phyloP scores from a whole-genome alignment of 148 eudicot genomes.

The Spergularia marina region DNA sequence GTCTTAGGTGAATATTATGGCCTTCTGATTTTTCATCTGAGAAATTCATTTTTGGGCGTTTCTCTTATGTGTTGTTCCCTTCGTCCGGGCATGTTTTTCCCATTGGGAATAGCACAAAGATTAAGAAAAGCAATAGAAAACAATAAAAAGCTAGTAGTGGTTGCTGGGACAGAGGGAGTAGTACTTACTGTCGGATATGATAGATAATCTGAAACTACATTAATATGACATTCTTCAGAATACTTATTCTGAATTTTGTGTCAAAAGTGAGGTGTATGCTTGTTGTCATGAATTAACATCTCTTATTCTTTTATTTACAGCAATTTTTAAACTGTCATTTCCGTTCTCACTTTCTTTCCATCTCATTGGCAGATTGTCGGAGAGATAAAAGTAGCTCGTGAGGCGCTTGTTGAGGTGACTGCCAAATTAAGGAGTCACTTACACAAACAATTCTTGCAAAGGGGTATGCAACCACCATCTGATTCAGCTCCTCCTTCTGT shows the following conservation, averaged over 20 bases:
- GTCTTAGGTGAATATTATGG: no score
- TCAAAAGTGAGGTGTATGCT: neutral
- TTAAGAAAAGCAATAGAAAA: no score
- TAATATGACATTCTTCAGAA: neutral
- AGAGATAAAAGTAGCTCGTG: conserved; percentile 92
- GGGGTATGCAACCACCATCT: conserved; percentile 48
- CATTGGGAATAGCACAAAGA: no score
- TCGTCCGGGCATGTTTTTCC: no score
- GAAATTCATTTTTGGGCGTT: no score
- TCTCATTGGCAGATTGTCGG: conserved; percentile 71
- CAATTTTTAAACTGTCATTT: neutral
- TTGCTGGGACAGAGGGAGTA: no score
- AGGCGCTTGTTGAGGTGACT: conserved; percentile 91
- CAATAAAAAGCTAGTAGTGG: no score
- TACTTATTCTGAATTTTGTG: neutral
- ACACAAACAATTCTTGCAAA: conserved; percentile 55
- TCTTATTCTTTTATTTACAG: neutral
- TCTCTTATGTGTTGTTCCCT: neutral
- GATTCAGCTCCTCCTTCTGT: conserved; percentile 40
- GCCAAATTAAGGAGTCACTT: conserved; percentile 65
- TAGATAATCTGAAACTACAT: conserved; percentile 2
- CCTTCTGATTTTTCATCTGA: no score
- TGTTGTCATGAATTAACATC: no score
- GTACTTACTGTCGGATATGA: neutral
- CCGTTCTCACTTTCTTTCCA: conserved; percentile 20